These are phyloP conservation scores for Ichthyophthirius multifiliis DNA, from an alignment of 169 alveolate species.

Conservation along the genomic window DNA sequence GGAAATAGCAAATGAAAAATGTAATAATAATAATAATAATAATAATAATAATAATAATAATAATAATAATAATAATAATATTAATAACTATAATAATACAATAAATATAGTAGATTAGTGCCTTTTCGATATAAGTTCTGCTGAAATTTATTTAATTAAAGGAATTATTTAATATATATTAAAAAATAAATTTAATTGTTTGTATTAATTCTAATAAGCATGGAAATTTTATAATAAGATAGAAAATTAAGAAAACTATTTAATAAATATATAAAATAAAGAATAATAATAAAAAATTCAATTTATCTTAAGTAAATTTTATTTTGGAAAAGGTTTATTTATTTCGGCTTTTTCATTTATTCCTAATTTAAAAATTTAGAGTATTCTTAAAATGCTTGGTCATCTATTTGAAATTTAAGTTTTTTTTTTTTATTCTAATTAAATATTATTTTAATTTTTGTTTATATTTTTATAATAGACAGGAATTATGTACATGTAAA, in stretches of 20 bases:
- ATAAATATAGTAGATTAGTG: too few species aligned
- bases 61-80: too few species aligned
- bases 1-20: too few species aligned
- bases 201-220: neutral
- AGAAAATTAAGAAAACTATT: neutral
- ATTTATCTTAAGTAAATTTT: neutral
- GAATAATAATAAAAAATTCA: neutral
- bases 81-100: too few species aligned
- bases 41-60: too few species aligned
- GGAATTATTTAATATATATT: neutral
- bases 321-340: neutral
- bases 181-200: neutral
- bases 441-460: neutral
- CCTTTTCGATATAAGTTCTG: neutral
- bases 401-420: neutral
- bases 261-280: too few species aligned
- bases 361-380: neutral
- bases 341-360: neutral
- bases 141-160: neutral
- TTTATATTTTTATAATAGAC: neutral
- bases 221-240: neutral
- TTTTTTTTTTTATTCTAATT: neutral
- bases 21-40: too few species aligned
- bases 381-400: neutral
- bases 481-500: neutral